phyloP scores from a whole-genome alignment of 805 yeast genomes.

The Candida boleticola region DNA sequence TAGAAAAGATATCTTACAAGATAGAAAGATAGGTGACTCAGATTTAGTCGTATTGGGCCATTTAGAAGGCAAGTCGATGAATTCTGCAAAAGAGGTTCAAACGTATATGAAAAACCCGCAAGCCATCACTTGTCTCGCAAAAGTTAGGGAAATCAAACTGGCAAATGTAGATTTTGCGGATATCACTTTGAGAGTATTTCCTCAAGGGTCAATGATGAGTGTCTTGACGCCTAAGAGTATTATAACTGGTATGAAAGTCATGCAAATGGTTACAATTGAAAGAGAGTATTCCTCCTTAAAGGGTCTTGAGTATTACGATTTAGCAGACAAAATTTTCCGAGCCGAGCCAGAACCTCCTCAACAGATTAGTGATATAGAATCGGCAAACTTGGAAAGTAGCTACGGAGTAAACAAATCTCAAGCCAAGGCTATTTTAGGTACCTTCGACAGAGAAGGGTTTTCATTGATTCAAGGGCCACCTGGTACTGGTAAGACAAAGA shows the following conservation, averaged over 20 bases:
- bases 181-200: constrained; percentile 65
- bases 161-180: constrained; percentile 68
- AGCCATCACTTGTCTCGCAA: constrained; percentile 69
- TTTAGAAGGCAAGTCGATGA: constrained; percentile 15
- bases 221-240: constrained; percentile 62
- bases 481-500: constrained; percentile 98
- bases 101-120: constrained; percentile 26
- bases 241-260: constrained; percentile 67
- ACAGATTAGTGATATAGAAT: constrained; percentile 27
- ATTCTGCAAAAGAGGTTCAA: constrained; percentile 14
- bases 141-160: constrained; percentile 68
- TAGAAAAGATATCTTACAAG: constrained; percentile 48
- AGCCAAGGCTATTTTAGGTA: constrained; percentile 81
- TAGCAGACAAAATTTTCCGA: constrained; percentile 60
- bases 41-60: constrained; percentile 67
- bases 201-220: constrained; percentile 50
- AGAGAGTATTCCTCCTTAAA: constrained; percentile 84
- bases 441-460: constrained; percentile 69
- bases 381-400: constrained; percentile 41
- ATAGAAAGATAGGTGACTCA: constrained; percentile 62
- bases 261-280: constrained; percentile 89
- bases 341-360: constrained; percentile 59
- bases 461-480: constrained; percentile 98
- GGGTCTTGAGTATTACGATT: constrained; percentile 80
- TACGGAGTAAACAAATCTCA: constrained; percentile 82